Conservation (phyloP, 1,139 yeast species). For the Sugiyamaella pinicola region DNA sequence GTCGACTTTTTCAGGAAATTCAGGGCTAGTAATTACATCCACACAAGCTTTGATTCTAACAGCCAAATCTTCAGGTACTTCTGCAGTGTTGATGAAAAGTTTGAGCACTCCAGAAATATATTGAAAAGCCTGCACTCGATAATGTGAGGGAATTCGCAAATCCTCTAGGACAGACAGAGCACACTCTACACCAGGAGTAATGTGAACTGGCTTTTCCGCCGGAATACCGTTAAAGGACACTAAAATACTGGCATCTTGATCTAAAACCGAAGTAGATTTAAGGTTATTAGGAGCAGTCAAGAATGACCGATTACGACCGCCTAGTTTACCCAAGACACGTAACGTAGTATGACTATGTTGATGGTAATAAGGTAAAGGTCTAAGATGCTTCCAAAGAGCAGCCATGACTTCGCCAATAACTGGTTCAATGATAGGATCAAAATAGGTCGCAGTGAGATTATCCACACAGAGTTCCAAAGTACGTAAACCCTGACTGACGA, state of each 20-base stretch:
- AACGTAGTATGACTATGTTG: conserved; percentile 94
- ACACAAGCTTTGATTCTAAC: conserved; percentile 50
- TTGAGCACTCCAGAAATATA: conserved; percentile 68
- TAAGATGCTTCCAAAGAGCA: conserved; percentile 87
- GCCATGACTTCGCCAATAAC: conserved; percentile 91
- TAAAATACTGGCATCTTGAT: conserved; percentile 69
- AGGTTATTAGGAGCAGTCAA: conserved; percentile 72
- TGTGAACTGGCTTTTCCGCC: conserved; percentile 63
- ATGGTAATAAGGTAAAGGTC: conserved; percentile 88
- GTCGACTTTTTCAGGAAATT: conserved; percentile 46
- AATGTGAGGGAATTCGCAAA: conserved; percentile 62
- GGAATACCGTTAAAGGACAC: conserved; percentile 72
- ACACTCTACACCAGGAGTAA: conserved; percentile 80
- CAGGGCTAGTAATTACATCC: conserved; percentile 54
- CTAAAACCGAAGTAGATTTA: conserved; percentile 56
- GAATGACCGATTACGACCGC: conserved; percentile 91
- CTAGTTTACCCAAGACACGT: conserved; percentile 89
- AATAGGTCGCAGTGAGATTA: conserved; percentile 91
- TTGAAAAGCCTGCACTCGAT: conserved; percentile 74
- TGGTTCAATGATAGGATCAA: conserved; percentile 96
- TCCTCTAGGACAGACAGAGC: conserved; percentile 70
- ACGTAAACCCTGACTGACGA: conserved; percentile 90
- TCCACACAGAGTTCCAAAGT: conserved; percentile 97
- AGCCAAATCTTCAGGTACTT: conserved; percentile 60
- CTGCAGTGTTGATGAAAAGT: conserved; percentile 66